phyloP scores from a whole-genome alignment of 306 rosid genomes.

The Lupinus albus region DNA sequence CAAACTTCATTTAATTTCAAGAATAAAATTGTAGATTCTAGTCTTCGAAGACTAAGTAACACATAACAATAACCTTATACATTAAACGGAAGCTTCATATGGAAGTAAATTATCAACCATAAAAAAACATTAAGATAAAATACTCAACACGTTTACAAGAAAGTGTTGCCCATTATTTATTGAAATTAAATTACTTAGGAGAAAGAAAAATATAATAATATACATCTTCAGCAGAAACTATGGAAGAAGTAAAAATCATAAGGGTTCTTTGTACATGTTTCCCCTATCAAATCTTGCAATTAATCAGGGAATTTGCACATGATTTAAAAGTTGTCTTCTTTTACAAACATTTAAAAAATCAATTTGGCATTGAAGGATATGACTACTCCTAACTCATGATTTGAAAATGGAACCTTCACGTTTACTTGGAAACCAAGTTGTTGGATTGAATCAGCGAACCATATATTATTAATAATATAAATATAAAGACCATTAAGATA shows the following conservation, averaged over 20 bases:
- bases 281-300: neutral
- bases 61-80: neutral
- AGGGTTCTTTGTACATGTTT: neutral
- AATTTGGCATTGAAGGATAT: slow-evolving; percentile 6
- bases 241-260: neutral
- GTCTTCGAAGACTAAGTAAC: neutral
- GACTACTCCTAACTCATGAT: neutral
- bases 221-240: too few species aligned
- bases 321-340: neutral
- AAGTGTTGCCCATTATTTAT: neutral
- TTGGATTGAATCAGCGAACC: neutral
- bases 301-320: neutral
- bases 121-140: neutral
- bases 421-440: neutral
- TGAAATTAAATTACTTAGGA: too few species aligned
- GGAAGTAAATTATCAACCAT: neutral
- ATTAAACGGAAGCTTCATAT: neutral
- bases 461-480: too few species aligned
- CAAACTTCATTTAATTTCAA: neutral
- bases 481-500: too few species aligned
- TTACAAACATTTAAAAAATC: neutral
- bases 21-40: neutral
- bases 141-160: neutral
- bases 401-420: neutral
- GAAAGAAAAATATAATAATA: too few species aligned